phyloP scores from a whole-genome alignment of 176 grass and related monocot species.

The Chrysopogon serrulatus region DNA sequence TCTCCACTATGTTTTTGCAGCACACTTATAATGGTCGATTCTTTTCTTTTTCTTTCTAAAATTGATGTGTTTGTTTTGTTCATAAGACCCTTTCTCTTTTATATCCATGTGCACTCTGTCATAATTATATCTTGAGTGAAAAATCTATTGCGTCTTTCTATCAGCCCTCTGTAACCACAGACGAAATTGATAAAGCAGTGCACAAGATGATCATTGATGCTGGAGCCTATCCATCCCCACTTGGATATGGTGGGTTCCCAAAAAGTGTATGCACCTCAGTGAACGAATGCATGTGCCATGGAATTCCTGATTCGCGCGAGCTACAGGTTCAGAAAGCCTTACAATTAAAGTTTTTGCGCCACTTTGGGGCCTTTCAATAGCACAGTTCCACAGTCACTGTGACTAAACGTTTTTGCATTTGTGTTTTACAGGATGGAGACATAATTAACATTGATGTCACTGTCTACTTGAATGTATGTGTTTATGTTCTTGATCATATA shows the following conservation, averaged over 20 bases:
- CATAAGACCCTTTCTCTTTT: not conserved
- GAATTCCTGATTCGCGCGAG: slow-evolving; percentile 89
- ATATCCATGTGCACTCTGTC: not conserved
- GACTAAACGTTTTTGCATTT: not conserved
- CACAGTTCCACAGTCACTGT: not conserved
- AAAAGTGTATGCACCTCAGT: slow-evolving; percentile 98
- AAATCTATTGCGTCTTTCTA: slow-evolving; percentile 57
- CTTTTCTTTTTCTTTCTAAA: not conserved
- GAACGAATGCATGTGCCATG: slow-evolving; percentile 98
- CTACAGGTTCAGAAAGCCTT: slow-evolving; percentile 56
- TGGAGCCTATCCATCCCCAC: slow-evolving; percentile 94
- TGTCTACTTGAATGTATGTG: slow-evolving; percentile 90
- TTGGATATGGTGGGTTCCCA: slow-evolving; percentile 91
- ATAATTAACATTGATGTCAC: slow-evolving; percentile 97
- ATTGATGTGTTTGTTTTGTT: not conserved
- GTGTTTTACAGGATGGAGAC: slow-evolving; percentile 82
- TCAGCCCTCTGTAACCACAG: slow-evolving; percentile 95
- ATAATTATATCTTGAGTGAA: slow-evolving; percentile 39
- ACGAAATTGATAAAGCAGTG: slow-evolving; percentile 99
- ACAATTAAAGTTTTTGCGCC: not conserved
- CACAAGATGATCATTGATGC: slow-evolving; percentile 96
- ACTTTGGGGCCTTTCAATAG: not conserved
- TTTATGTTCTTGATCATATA: not conserved
- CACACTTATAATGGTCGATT: not conserved
- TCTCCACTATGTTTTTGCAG: not conserved